Base-by-base conservation (phyloP, 2,329 filamentous ascomycete species). In the Penicillium sp. region DNA sequence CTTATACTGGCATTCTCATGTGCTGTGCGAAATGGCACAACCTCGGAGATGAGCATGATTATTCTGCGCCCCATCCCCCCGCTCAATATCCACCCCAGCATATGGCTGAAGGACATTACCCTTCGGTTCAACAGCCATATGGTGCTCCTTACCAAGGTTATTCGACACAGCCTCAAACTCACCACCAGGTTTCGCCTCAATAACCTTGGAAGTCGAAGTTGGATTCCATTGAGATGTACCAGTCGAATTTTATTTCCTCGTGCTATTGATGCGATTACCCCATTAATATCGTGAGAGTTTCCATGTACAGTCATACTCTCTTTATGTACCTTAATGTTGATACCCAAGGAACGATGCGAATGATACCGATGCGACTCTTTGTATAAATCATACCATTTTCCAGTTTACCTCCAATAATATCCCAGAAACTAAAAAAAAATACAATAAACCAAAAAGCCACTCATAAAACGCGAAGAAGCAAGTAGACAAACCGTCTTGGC, bases 11-110 rank as follows among this genome's bases (percentile, higher is more conserved):
- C 2, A 45, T 67, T 19, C 43, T 65, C 0, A 28, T 64, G 11
- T 57, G 63, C 48, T 62, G 62, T 41, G 41, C 46, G 19, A 59
- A 65, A 28, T 67, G 63, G 62, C 44, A 50, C 17, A 57, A 46
- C 12, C 31, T 60, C 6, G 54, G 46, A 17, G 48, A 55, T 3
- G 36, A n/a, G 3, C 33, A 50, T 5, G 57, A 55, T 37, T 42
- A 50, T 17, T 11, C 47, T 3, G 12, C n/a, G 0, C 16, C 50
- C 16, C 54, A 43, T 3, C 12, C 37, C 5, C 10, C 31, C 3
- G 14, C 12, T 38, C 43, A 48, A 9, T 31, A 41, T 6, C 25
- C 16, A 5, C 28, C 31, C 9, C 53, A 36, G 22, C 26, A 41
- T 31, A 38, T 26, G 16, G 11, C 14, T 6, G 22, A 16, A 16